Base-by-base conservation (phyloP, 495 filamentous ascomycete genomes). In the Cercophora samala region DNA sequence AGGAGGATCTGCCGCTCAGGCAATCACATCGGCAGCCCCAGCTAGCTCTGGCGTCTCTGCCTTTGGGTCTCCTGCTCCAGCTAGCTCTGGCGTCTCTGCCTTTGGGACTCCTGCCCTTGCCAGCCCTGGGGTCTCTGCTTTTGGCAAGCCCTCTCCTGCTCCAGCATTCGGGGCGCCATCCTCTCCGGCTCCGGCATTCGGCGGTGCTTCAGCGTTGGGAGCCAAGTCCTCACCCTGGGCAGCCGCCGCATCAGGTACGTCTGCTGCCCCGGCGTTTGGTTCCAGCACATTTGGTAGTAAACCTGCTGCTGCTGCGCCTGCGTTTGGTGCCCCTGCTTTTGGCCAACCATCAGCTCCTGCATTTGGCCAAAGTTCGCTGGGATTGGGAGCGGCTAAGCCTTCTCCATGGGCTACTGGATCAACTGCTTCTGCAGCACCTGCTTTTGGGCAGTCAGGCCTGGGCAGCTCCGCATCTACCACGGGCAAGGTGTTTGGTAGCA, bases 311-410 rank as follows among this genome's bases (percentile, higher is more conserved):
- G 63, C 75, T 29, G 72, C 76, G 46, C 68, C 75, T 25, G 58
- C 75, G 55, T 80, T 82, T 66, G 79, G 80, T 9, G 68, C 74
- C 6, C 70, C 73, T 24, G 25, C 60, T 32, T 80, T 83, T 66
- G 79, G 77, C 15, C 66, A 67, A 54, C 77, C 86, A n/a, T 60
- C 68, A 54, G 60, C 66, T 26, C 78, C 81, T 8, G 77, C 85
- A 1, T 89, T 90, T 72, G 88, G 87, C 26, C 78, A 83, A 68
- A 74, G 84, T 3, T 77, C 75, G 18, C 15, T 66, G 5, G 70
- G 67, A 23, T 54, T 74, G n/a, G 76, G 78, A 4, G 32, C 79
- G 29, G 54, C 61, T 17, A 76, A 73, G 58, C 32, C 72, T 0
- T 83, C 81, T 23, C 80, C 78, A 42, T 84, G 82, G 82, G 77